Evolutionary conservation across 2,329 filamentous ascomycete species (phyloP).

Genomic region (Phoma herbarum): DNA sequence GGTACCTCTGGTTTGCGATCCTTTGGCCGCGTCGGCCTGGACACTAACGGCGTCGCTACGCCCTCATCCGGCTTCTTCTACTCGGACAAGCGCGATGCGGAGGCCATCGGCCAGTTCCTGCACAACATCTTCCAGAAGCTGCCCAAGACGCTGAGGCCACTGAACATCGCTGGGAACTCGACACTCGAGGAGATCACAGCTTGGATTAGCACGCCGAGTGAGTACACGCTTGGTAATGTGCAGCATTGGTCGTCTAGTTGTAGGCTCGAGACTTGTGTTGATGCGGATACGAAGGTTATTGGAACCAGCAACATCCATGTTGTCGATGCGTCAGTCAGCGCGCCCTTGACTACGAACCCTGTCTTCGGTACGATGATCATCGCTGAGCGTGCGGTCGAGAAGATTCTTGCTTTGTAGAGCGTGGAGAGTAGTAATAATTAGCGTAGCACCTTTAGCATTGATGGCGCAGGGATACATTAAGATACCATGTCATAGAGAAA

Average conservation of each 20-base stretch:
- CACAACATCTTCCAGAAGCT: constrained; percentile 60
- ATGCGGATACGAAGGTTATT: constrained; percentile 57
- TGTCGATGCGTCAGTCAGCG: constrained; percentile 60
- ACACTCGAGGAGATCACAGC: constrained; percentile 59
- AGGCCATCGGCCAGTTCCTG: constrained; percentile 62
- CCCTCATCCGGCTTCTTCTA: constrained; percentile 57
- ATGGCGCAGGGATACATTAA: constrained; percentile 1
- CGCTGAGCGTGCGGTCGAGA: constrained; percentile 61
- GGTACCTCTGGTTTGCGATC: constrained; percentile 65
- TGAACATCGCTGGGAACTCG: constrained; percentile 59
- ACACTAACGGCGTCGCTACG: constrained; percentile 55
- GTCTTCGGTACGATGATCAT: constrained; percentile 65
- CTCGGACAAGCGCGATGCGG: constrained; percentile 58
- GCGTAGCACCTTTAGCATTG: neutral
- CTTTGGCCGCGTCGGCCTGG: constrained; percentile 57
- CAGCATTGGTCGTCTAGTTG: constrained; percentile 65
- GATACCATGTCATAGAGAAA: constrained; percentile 2
- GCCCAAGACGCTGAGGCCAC: constrained; percentile 55
- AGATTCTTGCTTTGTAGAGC: constrained; percentile 51
- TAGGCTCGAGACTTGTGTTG: constrained; percentile 61
- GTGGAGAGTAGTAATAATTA: neutral
- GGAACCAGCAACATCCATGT: constrained; percentile 63
- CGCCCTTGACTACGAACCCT: constrained; percentile 63
- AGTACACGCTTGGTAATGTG: constrained; percentile 61
- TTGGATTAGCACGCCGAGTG: constrained; percentile 60